These are phyloP conservation scores for Hygrophila difformis DNA, from an alignment of 257 asterid species.

Conservation along the genomic window DNA sequence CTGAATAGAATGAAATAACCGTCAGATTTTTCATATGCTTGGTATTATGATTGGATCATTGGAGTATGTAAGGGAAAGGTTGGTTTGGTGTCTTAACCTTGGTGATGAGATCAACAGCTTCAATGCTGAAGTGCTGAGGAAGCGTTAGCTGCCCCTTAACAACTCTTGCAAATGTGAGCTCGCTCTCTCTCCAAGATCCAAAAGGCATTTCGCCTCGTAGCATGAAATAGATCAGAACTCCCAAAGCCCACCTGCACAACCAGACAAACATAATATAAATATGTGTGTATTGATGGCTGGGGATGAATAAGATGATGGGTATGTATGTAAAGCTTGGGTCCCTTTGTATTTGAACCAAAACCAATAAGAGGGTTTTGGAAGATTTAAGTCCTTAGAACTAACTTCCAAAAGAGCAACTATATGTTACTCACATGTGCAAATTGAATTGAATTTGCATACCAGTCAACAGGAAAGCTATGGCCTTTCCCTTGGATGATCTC, in stretches of 20 bases:
- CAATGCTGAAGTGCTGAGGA: conserved; percentile 53
- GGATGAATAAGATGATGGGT: too few relatives aligned
- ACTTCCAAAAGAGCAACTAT: too few relatives aligned
- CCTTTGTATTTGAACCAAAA: too few relatives aligned
- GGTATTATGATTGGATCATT: not conserved
- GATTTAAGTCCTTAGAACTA: too few relatives aligned
- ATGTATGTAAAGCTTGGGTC: too few relatives aligned
- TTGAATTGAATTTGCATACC: conserved; percentile 42
- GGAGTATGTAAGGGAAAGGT: not conserved
- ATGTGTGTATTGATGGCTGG: too few relatives aligned
- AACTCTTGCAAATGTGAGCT: conserved; percentile 76
- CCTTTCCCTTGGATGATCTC: conserved; percentile 93
- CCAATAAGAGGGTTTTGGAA: too few relatives aligned
- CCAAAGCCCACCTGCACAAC: conserved; percentile 82
- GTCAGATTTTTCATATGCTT: conserved; percentile 17
- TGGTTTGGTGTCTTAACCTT: conserved; percentile 37
- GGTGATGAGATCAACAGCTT: conserved; percentile 74
- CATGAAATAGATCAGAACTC: conserved; percentile 89
- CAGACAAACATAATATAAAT: too few relatives aligned
- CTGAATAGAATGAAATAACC: conserved; percentile 29
- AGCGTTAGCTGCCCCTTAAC: conserved; percentile 79
- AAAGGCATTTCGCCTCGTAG: conserved; percentile 94
- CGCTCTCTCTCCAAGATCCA: conserved; percentile 96
- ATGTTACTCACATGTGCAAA: conserved; percentile 5
- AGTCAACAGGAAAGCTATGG: conserved; percentile 84